phyloP scores from a whole-genome alignment of 495 filamentous ascomycete species.

The Penicillium paradoxum region DNA sequence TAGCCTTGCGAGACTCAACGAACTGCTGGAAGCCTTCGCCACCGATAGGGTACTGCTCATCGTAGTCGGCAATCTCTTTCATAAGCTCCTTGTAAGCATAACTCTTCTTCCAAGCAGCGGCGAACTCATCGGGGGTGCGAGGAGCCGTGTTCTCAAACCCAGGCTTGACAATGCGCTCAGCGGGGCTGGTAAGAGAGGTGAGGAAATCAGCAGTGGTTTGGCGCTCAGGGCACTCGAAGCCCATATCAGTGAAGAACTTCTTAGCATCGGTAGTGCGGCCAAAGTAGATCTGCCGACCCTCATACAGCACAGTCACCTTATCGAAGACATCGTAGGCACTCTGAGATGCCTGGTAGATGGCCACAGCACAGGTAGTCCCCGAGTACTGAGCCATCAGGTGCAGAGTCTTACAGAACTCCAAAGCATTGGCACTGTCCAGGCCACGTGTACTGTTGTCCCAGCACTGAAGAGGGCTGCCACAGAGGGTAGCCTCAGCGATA shows the following conservation, averaged over 20 bases:
- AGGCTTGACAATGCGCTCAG: conserved; percentile 57
- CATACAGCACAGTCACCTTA: conserved; percentile 59
- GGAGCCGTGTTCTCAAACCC: conserved; percentile 65
- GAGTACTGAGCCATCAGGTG: conserved; percentile 72
- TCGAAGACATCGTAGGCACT: conserved; percentile 71
- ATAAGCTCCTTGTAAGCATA: conserved; percentile 46
- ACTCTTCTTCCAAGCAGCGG: conserved; percentile 56
- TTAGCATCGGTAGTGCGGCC: conserved; percentile 56
- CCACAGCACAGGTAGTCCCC: conserved; percentile 72
- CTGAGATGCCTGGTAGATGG: conserved; percentile 81
- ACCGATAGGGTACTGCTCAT: conserved; percentile 38
- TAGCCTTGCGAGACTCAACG: conserved; percentile 36
- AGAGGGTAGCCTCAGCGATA: conserved; percentile 59
- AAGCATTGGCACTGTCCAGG: conserved; percentile 76
- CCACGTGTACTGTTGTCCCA: conserved; percentile 91
- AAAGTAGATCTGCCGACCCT: conserved; percentile 65
- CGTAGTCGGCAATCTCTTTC: conserved; percentile 51
- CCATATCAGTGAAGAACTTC: conserved; percentile 62
- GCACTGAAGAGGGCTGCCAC: conserved; percentile 66
- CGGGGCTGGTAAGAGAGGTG: conserved; percentile 65
- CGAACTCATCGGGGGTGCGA: conserved; percentile 68
- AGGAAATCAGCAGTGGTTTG: conserved; percentile 72
- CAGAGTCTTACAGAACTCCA: conserved; percentile 69
- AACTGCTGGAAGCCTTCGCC: conserved; percentile 39
- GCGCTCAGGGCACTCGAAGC: conserved; percentile 58